phyloP scores from a whole-genome alignment of 192 early-diverging fungal species.

The Piromyces finnis region DNA sequence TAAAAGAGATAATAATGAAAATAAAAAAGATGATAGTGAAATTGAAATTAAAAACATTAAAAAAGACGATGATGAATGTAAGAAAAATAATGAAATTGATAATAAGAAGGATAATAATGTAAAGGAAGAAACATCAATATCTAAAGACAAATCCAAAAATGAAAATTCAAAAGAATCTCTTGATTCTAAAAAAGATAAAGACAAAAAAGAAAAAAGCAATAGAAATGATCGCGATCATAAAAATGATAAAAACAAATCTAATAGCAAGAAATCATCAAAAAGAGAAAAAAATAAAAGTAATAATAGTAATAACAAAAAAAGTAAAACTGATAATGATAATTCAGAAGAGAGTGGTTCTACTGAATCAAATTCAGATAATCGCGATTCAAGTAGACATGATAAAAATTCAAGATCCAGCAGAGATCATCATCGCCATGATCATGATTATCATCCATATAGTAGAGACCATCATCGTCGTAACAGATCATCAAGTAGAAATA shows the following conservation, averaged over 20 bases:
- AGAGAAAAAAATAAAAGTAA: not conserved
- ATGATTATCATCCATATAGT: not conserved
- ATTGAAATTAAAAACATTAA: not conserved
- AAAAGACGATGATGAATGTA: not conserved
- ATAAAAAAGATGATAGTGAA: not conserved
- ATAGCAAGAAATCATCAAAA: not conserved
- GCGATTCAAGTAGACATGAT: not conserved
- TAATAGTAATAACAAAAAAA: not conserved
- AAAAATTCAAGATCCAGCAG: not conserved
- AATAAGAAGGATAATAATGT: not conserved
- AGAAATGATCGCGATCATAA: not conserved
- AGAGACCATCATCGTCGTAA: not conserved
- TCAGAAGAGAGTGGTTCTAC: not conserved
- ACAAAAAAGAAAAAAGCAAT: not conserved
- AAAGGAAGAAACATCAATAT: not conserved
- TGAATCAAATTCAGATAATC: not conserved
- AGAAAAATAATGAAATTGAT: not conserved
- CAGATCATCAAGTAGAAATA: not conserved
- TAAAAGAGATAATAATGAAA: not conserved
- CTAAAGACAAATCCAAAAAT: not conserved
- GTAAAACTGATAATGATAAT: not conserved
- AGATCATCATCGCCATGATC: not conserved
- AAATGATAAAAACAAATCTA: not conserved
- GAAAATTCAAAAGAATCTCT: no score
- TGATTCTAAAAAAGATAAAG: not conserved